Evolutionary conservation across 2,329 filamentous ascomycete species (phyloP), one percentile per base, ranked within the genome.

Genomic region (Pseudogymnoascus verrucosus): DNA sequence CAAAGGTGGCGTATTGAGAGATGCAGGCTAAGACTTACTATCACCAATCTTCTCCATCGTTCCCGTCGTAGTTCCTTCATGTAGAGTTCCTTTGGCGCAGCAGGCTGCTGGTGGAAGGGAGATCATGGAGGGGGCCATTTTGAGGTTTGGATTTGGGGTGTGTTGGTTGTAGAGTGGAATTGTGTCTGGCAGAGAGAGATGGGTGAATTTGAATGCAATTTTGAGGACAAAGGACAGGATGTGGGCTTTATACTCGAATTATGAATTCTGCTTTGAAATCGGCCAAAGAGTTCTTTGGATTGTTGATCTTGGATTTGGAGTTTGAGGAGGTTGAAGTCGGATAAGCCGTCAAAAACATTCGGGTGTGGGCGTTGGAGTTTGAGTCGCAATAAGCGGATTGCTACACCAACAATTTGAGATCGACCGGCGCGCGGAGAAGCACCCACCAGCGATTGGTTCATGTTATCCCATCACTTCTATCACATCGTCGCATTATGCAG

Each of bases 41-140:
- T 61, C 31, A 31, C 54, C 62, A n/a, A 64, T 64, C 14, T 64
- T 64, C 34, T 64, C 57, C n/a, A 64, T 23, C 14, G 16, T 44
- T 21, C 62, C 62, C 8, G 62, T 31, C 2, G 44, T 26, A n/a
- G 11, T 47, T 12, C 62, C 62, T 44, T 64, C 62, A 61, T 63
- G 62, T 8, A 42, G 34, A 23, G 42, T 34, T 5, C 57, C 37
- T 19, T 42, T 40, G 1, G 62, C 34, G 54, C 62, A 64, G 34
- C 62, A 64, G 10, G 8, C 62, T 34, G 39, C 42, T 60, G 62
- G 62, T 28, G 47, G 47, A 1, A 57, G 26, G 5, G 47, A 57
- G 10, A 57, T 57, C 47, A 57, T 57, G 47, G n/a, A 40, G n/a
- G 47, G n/a, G 14, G 47, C 26, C 47, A 34, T 57, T 12, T 28